These are phyloP conservation scores for Termitomyces bulborhizus DNA, from an alignment of 768 basidiomycete genomes.

Conservation along the genomic window DNA sequence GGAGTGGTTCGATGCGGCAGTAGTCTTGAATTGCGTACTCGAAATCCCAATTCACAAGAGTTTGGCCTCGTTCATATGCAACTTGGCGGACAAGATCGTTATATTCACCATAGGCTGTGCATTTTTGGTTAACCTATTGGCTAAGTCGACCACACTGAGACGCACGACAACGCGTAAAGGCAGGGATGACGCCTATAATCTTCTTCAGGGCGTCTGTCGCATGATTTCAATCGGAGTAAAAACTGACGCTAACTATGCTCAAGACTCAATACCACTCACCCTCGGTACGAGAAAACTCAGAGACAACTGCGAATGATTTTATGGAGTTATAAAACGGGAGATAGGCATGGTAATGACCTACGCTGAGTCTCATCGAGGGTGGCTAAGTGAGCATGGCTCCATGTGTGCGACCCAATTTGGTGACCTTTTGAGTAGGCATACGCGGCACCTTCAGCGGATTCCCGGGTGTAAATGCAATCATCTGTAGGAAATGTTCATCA, in stretches of 20 bases:
- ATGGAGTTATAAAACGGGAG: neutral
- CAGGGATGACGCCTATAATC: slow-evolving; percentile 30
- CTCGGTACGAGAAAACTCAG: slow-evolving; percentile 27
- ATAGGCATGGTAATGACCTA: neutral
- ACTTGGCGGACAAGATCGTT: slow-evolving; percentile 30
- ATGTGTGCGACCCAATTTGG: slow-evolving; percentile 43
- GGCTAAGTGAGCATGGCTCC: slow-evolving; percentile 34
- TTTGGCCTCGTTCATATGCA: slow-evolving; percentile 15
- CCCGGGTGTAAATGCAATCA: slow-evolving; percentile 33
- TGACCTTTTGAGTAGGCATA: slow-evolving; percentile 36
- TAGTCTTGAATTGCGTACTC: slow-evolving; percentile 10
- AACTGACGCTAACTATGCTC: neutral
- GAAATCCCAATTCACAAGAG: slow-evolving; percentile 21
- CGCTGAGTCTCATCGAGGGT: slow-evolving; percentile 14
- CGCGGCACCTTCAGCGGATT: slow-evolving; percentile 20
- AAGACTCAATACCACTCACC: slow-evolving; percentile 13
- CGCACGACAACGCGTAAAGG: slow-evolving; percentile 36
- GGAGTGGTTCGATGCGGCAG: neutral
- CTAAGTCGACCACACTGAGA: neutral
- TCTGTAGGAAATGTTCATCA: slow-evolving; percentile 15
- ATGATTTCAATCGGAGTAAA: neutral
- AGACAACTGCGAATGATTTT: slow-evolving; percentile 17
- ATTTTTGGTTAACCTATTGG: neutral
- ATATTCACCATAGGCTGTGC: slow-evolving; percentile 31
- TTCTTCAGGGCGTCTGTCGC: slow-evolving; percentile 28